These are phyloP conservation scores for Wickerhamiella qilinensis DNA, from an alignment of 805 yeast species.

Conservation along the genomic window DNA sequence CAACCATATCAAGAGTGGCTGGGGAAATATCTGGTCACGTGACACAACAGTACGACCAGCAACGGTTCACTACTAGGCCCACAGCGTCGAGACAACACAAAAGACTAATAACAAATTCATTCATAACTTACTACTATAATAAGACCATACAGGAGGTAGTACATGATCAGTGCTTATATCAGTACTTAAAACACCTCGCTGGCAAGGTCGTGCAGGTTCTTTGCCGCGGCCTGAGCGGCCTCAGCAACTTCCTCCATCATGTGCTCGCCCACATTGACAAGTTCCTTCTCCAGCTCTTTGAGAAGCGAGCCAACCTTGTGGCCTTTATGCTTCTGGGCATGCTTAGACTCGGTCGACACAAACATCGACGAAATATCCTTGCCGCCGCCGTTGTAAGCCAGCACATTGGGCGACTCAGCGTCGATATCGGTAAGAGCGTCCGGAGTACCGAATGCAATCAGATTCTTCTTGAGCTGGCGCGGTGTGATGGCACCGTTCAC, in stretches of 20 bases:
- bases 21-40: neutral
- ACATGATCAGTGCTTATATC: too few relatives aligned
- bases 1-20: neutral
- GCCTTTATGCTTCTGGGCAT: neutral
- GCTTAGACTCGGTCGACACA: conserved; percentile 13
- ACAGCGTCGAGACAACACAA: neutral
- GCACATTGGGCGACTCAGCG: conserved; percentile 37
- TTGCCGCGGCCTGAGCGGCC: neutral
- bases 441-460: conserved; percentile 36
- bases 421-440: conserved; percentile 31
- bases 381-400: conserved; percentile 49
- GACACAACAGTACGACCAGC: neutral
- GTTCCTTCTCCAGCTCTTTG: conserved; percentile 2
- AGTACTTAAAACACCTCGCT: neutral
- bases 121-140: too few relatives aligned
- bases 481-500: conserved; percentile 33
- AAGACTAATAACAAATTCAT: neutral
- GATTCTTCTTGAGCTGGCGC: conserved; percentile 34
- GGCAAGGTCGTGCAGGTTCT: neutral
- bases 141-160: too few relatives aligned
- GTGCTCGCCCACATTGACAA: conserved; percentile 6
- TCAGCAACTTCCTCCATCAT: conserved; percentile 6
- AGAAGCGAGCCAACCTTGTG: neutral
- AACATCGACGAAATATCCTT: conserved; percentile 36
- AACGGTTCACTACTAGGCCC: neutral